These are phyloP conservation scores for Ilyonectria destructans DNA, from an alignment of 2,329 filamentous ascomycete species.

Conservation along the genomic window DNA sequence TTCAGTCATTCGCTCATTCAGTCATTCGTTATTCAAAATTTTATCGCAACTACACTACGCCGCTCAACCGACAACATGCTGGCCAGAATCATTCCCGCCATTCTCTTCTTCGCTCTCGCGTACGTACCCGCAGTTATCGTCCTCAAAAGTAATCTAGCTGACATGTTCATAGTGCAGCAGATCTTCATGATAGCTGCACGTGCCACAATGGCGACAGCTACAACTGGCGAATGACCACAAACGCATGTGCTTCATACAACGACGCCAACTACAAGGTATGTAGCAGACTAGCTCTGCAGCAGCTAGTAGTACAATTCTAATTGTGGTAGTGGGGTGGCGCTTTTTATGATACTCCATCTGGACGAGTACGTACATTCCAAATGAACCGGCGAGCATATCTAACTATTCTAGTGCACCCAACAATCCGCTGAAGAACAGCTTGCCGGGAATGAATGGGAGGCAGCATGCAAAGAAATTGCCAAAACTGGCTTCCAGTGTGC, in stretches of 20 bases:
- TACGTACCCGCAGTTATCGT: slow-evolving; percentile 12
- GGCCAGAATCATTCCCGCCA: slow-evolving; percentile 31
- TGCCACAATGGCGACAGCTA: slow-evolving; percentile 44
- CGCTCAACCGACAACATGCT: slow-evolving; percentile 31
- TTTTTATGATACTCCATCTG: slow-evolving; percentile 34
- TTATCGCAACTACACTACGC: not conserved
- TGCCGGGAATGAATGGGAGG: slow-evolving; percentile 45
- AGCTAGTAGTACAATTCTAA: not conserved
- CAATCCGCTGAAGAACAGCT: slow-evolving; percentile 29
- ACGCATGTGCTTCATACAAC: slow-evolving; percentile 39
- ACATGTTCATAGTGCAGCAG: slow-evolving; percentile 26
- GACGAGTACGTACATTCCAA: slow-evolving; percentile 29
- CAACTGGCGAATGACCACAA: slow-evolving; percentile 41
- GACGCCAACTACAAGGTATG: slow-evolving; percentile 34
- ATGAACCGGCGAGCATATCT: not conserved
- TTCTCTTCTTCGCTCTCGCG: slow-evolving; percentile 35
- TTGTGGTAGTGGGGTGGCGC: slow-evolving; percentile 35
- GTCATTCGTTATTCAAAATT: not conserved
- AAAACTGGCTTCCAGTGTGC: slow-evolving; percentile 37
- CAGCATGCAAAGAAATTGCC: slow-evolving; percentile 39
- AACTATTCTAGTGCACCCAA: slow-evolving; percentile 32
- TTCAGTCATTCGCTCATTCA: slow-evolving; percentile 1
- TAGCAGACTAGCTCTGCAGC: too few relatives aligned
- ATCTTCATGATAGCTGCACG: slow-evolving; percentile 40
- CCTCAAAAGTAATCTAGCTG: not conserved